Evolutionary conservation across 352 stramenopile species (phyloP).

Genomic region (Phytophthora agathidicida): DNA sequence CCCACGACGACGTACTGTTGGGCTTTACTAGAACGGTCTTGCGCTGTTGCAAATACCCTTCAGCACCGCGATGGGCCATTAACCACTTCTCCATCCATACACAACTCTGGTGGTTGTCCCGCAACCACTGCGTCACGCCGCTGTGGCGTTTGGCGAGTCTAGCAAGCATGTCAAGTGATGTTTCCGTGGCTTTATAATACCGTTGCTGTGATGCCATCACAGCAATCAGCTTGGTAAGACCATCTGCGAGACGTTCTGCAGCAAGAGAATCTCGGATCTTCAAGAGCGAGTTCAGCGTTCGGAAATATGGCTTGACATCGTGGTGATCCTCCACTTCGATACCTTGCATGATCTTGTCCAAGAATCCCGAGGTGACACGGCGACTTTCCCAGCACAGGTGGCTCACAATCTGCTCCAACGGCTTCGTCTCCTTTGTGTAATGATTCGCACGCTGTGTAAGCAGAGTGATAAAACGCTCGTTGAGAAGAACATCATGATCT

Average conservation of each 20-base stretch:
- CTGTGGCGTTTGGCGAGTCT: conserved; percentile 79
- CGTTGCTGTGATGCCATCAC: conserved; percentile 87
- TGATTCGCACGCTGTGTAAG: conserved; percentile 74
- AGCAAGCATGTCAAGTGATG: conserved; percentile 87
- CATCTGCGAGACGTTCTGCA: conserved; percentile 62
- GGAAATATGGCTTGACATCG: conserved; percentile 90
- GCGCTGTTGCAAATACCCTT: conserved; percentile 77
- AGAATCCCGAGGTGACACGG: conserved; percentile 55
- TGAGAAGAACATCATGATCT: conserved; percentile 73
- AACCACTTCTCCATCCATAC: conserved; percentile 89
- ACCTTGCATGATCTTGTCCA: conserved; percentile 73
- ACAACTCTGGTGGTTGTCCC: conserved; percentile 66
- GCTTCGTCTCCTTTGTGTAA: conserved; percentile 84
- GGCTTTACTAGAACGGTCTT: conserved; percentile 85
- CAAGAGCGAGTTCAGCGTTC: conserved; percentile 80
- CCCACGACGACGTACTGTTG: conserved; percentile 85
- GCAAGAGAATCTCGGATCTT: conserved; percentile 80
- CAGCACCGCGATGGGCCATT: conserved; percentile 55
- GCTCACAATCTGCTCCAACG: conserved; percentile 76
- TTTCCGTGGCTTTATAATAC: conserved; percentile 88
- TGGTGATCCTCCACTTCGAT: conserved; percentile 85
- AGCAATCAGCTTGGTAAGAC: conserved; percentile 73
- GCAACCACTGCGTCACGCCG: conserved; percentile 69
- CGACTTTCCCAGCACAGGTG: conserved; percentile 85
- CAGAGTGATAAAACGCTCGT: conserved; percentile 78